Base-by-base conservation (phyloP, 2,329 filamentous ascomycete genomes). In the Paecilomyces sp. region DNA sequence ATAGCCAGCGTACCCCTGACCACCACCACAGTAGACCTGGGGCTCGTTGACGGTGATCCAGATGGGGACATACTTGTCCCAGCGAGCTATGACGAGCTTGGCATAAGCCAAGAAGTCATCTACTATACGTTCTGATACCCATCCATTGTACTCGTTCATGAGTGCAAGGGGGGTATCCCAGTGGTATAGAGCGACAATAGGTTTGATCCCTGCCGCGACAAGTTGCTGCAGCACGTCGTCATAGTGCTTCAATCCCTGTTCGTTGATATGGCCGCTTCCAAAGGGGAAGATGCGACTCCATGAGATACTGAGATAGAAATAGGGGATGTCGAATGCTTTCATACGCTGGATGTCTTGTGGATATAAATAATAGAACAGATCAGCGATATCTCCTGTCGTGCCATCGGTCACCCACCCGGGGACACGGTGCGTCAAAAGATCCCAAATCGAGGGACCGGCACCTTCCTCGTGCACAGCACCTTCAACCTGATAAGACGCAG, bases 231-330 rank as follows among this genome's bases (percentile, higher is more conserved):
- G 77, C 0, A 81, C 63, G 56, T 76, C 72, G 55, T 78, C 74
- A 62, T 81, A 81, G 60, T 80, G 78, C 0, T 68, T 68, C 12
- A 81, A 66, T 0, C 75, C 79, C 5, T 68, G 60, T 60, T 78
- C 72, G 58, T 80, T 81, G 61, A 81, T 65, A 0, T 74, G 71
- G 36, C 73, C 76, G 3, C 70, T 65, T 3, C 78, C 79, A 30
- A 80, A 77, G 0, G 79, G 79, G 18, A 81, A 72, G 34, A 81
- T 76, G 1, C 79, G 70, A 3, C 75, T 71, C 79, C 78, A 81
- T 0, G 77, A 72, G 50, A 81, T 73, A 7, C 74, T 76, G 67
- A 80, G 80, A 0, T 70, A 67, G 57, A 73, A 76, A 15, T 64
- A 65, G 2, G 70, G 65, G 8, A 66, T 64, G 4, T 71, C 71